phyloP scores from a whole-genome alignment of 345 rosid genomes.

The Toxicodendron radicans region DNA sequence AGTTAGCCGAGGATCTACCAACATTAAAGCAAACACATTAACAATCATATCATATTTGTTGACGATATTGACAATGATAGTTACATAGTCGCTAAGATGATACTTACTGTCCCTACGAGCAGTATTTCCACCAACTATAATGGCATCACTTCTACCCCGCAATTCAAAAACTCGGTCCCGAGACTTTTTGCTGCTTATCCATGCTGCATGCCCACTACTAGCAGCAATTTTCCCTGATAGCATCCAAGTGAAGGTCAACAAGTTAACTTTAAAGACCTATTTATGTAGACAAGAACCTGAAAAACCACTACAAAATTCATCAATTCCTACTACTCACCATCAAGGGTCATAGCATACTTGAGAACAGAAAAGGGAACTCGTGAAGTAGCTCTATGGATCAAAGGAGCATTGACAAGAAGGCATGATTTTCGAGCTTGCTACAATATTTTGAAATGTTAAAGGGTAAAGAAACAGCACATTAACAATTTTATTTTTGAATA shows the following conservation, averaged over 20 bases:
- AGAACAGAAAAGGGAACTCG: constrained; percentile 85
- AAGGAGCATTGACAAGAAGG: constrained; percentile 82
- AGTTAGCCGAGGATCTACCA: constrained; percentile 79
- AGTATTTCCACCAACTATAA: constrained; percentile 92
- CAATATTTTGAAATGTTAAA: constrained; percentile 13
- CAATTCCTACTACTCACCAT: constrained; percentile 53
- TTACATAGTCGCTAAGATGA: background rate
- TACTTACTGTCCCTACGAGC: constrained; percentile 79
- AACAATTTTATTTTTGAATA: background rate
- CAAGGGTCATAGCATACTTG: constrained; percentile 97
- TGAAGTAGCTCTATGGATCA: constrained; percentile 81
- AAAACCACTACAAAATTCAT: background rate
- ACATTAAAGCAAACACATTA: constrained; percentile 14
- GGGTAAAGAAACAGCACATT: constrained; percentile 4
- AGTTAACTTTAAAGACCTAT: background rate
- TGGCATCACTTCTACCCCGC: constrained; percentile 86
- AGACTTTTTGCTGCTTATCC: constrained; percentile 90
- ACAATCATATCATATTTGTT: background rate
- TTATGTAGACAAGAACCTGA: background rate
- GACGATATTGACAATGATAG: background rate
- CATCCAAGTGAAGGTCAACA: constrained; percentile 17
- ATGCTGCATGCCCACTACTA: constrained; percentile 86
- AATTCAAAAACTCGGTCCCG: constrained; percentile 78
- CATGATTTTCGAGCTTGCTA: constrained; percentile 85
- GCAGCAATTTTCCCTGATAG: constrained; percentile 87